Evolutionary conservation across 2,329 filamentous ascomycete species (phyloP).

Genomic region (Cladorrhinum sp.): DNA sequence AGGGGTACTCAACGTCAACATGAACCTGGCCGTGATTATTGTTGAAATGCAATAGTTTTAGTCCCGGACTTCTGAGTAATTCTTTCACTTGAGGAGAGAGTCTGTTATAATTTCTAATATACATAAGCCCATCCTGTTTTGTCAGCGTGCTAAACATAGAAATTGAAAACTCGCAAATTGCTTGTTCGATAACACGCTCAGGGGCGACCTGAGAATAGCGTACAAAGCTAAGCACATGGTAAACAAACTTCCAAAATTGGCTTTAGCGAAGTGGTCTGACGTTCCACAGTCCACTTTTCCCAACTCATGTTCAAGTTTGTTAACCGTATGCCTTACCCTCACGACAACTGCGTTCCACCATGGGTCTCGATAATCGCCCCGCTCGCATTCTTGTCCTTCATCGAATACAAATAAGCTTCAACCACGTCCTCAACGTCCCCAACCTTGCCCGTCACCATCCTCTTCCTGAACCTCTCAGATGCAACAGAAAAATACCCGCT

Average conservation of each 20-base stretch:
- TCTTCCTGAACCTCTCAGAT: neutral
- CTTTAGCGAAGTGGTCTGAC: neutral
- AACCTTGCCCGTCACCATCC: constrained; percentile 10
- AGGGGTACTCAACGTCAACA: too few relatives aligned
- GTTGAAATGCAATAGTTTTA: too few relatives aligned
- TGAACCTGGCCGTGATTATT: too few relatives aligned
- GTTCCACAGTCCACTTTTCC: neutral
- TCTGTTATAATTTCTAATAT: too few relatives aligned
- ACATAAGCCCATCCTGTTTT: too few relatives aligned
- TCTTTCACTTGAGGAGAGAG: too few relatives aligned
- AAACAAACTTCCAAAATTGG: neutral
- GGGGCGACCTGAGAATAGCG: neutral
- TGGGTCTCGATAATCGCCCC: constrained; percentile 8
- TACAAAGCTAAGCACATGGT: neutral
- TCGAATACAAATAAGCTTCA: constrained; percentile 15
- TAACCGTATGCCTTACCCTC: neutral
- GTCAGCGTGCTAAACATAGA: too few relatives aligned
- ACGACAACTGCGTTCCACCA: constrained; percentile 11
- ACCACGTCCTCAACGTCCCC: constrained; percentile 14
- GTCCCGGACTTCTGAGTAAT: too few relatives aligned
- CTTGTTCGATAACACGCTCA: too few relatives aligned
- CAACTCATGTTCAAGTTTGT: too few relatives aligned
- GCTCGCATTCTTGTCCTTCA: constrained; percentile 9
- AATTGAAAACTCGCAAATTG: too few relatives aligned
- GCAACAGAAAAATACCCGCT: neutral